phyloP scores from a whole-genome alignment of 2,329 filamentous ascomycete genomes.

The Paramyrothecium roridum region DNA sequence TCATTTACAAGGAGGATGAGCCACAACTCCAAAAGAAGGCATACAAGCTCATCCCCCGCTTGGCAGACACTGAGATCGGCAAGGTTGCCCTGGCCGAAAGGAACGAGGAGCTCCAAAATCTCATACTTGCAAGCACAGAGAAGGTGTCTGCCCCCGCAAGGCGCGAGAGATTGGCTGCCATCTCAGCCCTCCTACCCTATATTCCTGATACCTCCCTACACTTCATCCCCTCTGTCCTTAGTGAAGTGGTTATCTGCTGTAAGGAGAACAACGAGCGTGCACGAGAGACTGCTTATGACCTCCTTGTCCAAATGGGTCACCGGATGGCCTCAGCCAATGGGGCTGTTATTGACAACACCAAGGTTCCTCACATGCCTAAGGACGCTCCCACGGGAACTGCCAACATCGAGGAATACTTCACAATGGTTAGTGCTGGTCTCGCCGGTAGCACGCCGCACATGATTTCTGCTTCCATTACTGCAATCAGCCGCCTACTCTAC shows the following conservation, averaged over 20 bases:
- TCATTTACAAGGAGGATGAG: constrained; percentile 78
- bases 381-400: constrained; percentile 76
- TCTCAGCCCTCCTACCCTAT: constrained; percentile 75
- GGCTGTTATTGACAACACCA: constrained; percentile 76
- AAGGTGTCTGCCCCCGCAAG: constrained; percentile 85
- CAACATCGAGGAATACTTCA: constrained; percentile 91
- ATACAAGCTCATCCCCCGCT: constrained; percentile 92
- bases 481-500: constrained; percentile 87
- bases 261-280: constrained; percentile 98
- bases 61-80: constrained; percentile 78
- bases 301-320: constrained; percentile 84
- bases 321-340: constrained; percentile 67
- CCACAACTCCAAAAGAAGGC: constrained; percentile 98
- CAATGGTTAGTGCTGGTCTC: constrained; percentile 95
- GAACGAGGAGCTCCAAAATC: constrained; percentile 73
- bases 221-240: constrained; percentile 88
- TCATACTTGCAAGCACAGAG: constrained; percentile 75
- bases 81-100: constrained; percentile 73
- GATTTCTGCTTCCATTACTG: constrained; percentile 96
- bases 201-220: constrained; percentile 77
- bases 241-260: constrained; percentile 92
- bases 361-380: constrained; percentile 81
- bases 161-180: constrained; percentile 79
- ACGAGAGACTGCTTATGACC: constrained; percentile 81
- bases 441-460: constrained; percentile 93